phyloP scores from a whole-genome alignment of 768 basidiomycete species.

The Mycena kentingensis region DNA sequence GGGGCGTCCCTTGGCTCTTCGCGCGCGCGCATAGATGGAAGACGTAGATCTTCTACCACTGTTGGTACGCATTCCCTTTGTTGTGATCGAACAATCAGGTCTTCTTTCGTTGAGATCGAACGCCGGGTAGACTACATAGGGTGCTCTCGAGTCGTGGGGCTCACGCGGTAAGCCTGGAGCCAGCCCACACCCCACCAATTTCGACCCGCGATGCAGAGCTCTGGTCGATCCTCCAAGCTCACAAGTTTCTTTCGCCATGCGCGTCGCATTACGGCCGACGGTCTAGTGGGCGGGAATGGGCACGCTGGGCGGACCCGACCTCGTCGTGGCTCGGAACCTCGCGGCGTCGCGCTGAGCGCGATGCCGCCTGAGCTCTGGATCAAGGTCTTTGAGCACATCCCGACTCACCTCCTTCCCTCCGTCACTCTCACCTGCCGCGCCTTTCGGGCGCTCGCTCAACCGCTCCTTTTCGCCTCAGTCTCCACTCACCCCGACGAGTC shows the following conservation, averaged over 20 bases:
- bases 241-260: slow-evolving; percentile 2
- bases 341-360: not conserved
- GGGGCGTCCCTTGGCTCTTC: too few relatives aligned
- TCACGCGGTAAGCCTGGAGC: too few relatives aligned
- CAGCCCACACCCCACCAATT: too few relatives aligned
- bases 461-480: slow-evolving; percentile 40
- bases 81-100: too few relatives aligned
- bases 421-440: slow-evolving; percentile 32
- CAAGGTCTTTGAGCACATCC: slow-evolving; percentile 33
- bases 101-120: too few relatives aligned
- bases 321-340: slow-evolving; percentile 1
- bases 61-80: too few relatives aligned
- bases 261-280: slow-evolving; percentile 2
- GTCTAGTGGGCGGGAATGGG: not conserved
- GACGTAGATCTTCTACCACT: too few relatives aligned
- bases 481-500: slow-evolving; percentile 33
- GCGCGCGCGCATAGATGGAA: too few relatives aligned
- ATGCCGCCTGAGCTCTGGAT: slow-evolving; percentile 39
- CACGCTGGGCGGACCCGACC: not conserved
- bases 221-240: not conserved
- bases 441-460: slow-evolving; percentile 39
- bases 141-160: too few relatives aligned
- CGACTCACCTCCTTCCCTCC: slow-evolving; percentile 28
- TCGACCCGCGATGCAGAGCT: not conserved
- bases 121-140: too few relatives aligned